Conservation (phyloP, 1,284 basidiomycete species). For the Sanguinoderma infundibulare region DNA sequence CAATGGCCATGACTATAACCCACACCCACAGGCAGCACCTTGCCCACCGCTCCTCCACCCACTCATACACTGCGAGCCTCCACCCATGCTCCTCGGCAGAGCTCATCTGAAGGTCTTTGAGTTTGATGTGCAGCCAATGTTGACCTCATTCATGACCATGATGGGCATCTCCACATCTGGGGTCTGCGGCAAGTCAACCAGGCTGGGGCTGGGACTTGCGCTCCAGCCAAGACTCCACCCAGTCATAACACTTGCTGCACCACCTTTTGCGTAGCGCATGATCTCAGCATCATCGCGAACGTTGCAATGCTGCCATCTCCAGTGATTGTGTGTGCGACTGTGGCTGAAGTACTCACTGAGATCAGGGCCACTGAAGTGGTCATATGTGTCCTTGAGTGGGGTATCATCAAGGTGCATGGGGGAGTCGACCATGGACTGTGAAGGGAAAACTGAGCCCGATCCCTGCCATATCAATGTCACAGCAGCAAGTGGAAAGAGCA, state of each 20-base stretch:
- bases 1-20: neutral
- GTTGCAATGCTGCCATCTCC: slow-evolving; percentile 21
- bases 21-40: slow-evolving; percentile 13
- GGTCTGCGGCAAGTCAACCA: slow-evolving; percentile 15
- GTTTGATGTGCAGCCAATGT: slow-evolving; percentile 15
- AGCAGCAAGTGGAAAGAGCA: no score
- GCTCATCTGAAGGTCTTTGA: slow-evolving; percentile 9
- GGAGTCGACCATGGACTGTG: slow-evolving; percentile 25
- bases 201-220: slow-evolving; percentile 10
- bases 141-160: slow-evolving; percentile 39
- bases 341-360: slow-evolving; percentile 47
- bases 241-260: slow-evolving; percentile 29
- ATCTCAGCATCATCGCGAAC: slow-evolving; percentile 26
- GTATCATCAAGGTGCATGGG: slow-evolving; percentile 36
- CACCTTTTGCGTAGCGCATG: slow-evolving; percentile 30
- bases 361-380: slow-evolving; percentile 66
- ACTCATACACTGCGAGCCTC: slow-evolving; percentile 11
- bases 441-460: slow-evolving; percentile 23
- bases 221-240: slow-evolving; percentile 32
- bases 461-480: slow-evolving; percentile 11
- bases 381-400: slow-evolving; percentile 58
- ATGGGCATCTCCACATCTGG: slow-evolving; percentile 32
- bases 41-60: slow-evolving; percentile 19
- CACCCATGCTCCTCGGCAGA: slow-evolving; percentile 14
- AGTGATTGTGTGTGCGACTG: slow-evolving; percentile 16